Percentiles rank a stretch among this genome's conserved stretches.
Conservation (phyloP, 2,329 filamentous ascomycete species). For the Alternaria arbusti region DNA sequence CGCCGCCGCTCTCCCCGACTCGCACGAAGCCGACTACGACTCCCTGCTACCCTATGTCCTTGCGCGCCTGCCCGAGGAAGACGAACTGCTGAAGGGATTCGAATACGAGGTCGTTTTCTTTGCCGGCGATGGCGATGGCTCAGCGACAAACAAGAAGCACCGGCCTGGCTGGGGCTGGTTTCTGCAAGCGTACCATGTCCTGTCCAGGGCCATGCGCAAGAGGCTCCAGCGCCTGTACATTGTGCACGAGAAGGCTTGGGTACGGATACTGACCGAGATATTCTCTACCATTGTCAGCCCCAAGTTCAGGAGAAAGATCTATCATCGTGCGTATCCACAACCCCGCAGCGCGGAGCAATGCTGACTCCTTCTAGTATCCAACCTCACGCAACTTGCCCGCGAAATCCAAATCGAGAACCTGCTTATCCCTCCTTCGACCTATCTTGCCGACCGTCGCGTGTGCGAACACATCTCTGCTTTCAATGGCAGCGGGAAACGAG, state of each 20-base stretch:
- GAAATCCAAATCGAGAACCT: constrained; percentile 60
- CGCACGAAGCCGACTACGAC: constrained; percentile 62
- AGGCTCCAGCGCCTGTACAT: constrained; percentile 63
- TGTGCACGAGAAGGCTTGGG: constrained; percentile 64
- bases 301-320: constrained; percentile 64
- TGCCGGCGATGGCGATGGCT: constrained; percentile 59
- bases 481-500: constrained; percentile 54
- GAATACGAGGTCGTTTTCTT: constrained; percentile 66
- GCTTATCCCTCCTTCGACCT: constrained; percentile 61
- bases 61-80: constrained; percentile 60
- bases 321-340: constrained; percentile 54
- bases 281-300: constrained; percentile 64
- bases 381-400: constrained; percentile 56
- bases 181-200: constrained; percentile 63
- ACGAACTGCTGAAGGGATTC: constrained; percentile 60
- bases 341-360: neutral
- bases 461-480: constrained; percentile 56
- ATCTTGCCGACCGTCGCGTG: constrained; percentile 61
- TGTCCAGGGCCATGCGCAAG: constrained; percentile 62
- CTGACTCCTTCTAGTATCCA: constrained; percentile 52
- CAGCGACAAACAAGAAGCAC: constrained; percentile 55
- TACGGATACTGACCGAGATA: constrained; percentile 61
- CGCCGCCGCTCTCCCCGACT: constrained; percentile 63
- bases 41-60: constrained; percentile 62
- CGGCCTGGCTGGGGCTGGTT: constrained; percentile 63